These are phyloP conservation scores for Leccinellum luteum DNA, from an alignment of 768 basidiomycete genomes.

Conservation along the genomic window DNA sequence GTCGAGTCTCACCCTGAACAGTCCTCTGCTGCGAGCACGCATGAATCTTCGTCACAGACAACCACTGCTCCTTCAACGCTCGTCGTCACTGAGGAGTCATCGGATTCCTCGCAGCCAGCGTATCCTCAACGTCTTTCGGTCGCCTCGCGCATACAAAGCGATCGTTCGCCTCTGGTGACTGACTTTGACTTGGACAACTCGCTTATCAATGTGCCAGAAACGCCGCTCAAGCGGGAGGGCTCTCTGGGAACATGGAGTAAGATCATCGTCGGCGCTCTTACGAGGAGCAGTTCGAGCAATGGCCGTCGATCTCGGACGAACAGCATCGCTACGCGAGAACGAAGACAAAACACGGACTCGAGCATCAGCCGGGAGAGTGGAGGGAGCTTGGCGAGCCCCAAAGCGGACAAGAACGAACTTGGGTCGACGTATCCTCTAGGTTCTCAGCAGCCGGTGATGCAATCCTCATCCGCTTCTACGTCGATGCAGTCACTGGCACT, in stretches of 20 bases:
- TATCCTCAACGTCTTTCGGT: constrained; percentile 63
- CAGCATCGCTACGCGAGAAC: constrained; percentile 64
- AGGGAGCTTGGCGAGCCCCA: constrained; percentile 62
- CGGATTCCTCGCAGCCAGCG: constrained; percentile 47
- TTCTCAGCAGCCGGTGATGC: constrained; percentile 51
- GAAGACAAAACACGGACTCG: constrained; percentile 69
- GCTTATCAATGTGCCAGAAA: constrained; percentile 39
- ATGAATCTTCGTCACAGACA: constrained; percentile 48
- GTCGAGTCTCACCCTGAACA: constrained; percentile 58
- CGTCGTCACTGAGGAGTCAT: constrained; percentile 45
- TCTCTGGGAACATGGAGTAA: constrained; percentile 67
- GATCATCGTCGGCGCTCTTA: constrained; percentile 60
- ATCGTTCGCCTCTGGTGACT: constrained; percentile 52
- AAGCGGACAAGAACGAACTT: constrained; percentile 51
- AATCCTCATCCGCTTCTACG: constrained; percentile 66
- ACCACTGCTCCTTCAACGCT: constrained; percentile 39
- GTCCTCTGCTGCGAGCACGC: constrained; percentile 42
- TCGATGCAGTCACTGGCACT: constrained; percentile 61
- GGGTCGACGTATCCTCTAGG: constrained; percentile 38
- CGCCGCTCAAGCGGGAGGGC: constrained; percentile 57
- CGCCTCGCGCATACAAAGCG: constrained; percentile 56
- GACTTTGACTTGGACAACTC: constrained; percentile 52
- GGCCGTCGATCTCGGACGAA: constrained; percentile 81
- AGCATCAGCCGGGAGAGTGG: constrained; percentile 76
- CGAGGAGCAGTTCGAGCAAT: constrained; percentile 58